A percentile compares a stretch with the other conserved stretches of the same genome.
These are phyloP conservation scores for Corylus americana DNA, from an alignment of 306 rosid species.

Conservation along the genomic window DNA sequence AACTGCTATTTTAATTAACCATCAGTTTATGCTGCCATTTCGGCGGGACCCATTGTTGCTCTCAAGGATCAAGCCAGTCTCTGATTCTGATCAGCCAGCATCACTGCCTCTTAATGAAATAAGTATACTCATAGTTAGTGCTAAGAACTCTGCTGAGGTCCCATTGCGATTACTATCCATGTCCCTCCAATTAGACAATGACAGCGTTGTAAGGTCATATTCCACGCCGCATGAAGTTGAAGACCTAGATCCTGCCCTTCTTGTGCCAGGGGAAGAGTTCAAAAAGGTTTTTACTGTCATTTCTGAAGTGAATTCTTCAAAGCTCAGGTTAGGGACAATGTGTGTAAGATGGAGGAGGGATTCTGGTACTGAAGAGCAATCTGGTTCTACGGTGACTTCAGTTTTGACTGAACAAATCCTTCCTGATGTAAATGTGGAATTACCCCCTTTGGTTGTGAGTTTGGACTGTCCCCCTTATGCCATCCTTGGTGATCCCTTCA, in stretches of 20 bases:
- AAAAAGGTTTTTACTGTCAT: conserved; percentile 76
- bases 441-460: conserved; percentile 73
- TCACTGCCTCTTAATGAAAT: conserved; percentile 70
- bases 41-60: conserved; percentile 73
- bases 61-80: conserved; percentile 60
- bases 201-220: conserved; percentile 44
- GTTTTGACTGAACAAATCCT: conserved; percentile 63
- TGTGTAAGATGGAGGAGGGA: conserved; percentile 81
- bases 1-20: conserved; percentile 63
- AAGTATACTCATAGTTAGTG: conserved; percentile 58
- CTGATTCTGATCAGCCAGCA: conserved; percentile 52
- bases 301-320: conserved; percentile 49
- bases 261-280: conserved; percentile 85
- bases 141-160: conserved; percentile 71
- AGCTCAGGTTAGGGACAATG: conserved; percentile 65
- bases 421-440: conserved; percentile 69
- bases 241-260: conserved; percentile 50
- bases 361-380: conserved; percentile 47
- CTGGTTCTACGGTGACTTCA: conserved; percentile 41
- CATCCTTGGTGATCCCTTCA: conserved; percentile 82
- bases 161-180: conserved; percentile 65
- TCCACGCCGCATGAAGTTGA: conserved; percentile 56
- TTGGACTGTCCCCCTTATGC: conserved; percentile 90
- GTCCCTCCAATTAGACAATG: conserved; percentile 60
- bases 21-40: conserved; percentile 71